Percentiles rank a stretch among this genome's conserved stretches.
phyloP scores from a whole-genome alignment of 2,329 filamentous ascomycete species.

The Colletotrichum sp. region DNA sequence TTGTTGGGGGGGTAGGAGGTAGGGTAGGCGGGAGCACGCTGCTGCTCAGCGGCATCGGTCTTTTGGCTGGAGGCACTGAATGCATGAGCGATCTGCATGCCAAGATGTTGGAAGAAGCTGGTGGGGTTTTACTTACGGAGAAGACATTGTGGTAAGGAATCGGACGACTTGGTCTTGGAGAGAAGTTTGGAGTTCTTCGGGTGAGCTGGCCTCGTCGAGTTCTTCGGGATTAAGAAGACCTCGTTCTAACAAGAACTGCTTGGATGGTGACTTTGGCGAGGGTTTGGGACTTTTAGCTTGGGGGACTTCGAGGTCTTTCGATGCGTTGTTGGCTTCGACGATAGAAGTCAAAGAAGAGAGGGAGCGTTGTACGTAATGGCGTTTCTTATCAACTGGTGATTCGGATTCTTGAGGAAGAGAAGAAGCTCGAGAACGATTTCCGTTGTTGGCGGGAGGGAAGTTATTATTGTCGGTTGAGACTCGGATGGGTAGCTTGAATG shows the following conservation, averaged over 20 bases:
- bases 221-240: constrained; percentile 10
- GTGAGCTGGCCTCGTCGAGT: constrained; percentile 1
- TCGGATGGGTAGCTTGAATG: constrained; percentile 14
- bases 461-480: constrained; percentile 7
- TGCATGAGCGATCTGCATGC: not conserved
- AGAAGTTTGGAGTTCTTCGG: constrained; percentile 10
- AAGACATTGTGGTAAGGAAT: constrained; percentile 17
- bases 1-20: constrained; percentile 11
- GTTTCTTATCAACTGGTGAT: not conserved
- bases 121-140: not conserved
- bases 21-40: constrained; percentile 12
- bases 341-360: constrained; percentile 10
- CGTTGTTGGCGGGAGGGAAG: not conserved
- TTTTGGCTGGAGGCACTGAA: not conserved
- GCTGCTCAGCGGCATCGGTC: constrained; percentile 2
- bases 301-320: not conserved
- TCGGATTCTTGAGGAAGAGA: constrained; percentile 8
- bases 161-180: constrained; percentile 16
- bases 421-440: not conserved
- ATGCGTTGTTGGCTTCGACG: not conserved
- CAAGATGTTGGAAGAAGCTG: not conserved
- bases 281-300: not conserved
- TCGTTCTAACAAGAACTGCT: constrained; percentile 11
- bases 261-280: constrained; percentile 6
- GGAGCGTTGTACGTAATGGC: not conserved